Evolutionary conservation across 345 rosid genomes (phyloP), one percentile per base, ranked within the genome.

Genomic region (Arabidopsis arenosa): DNA sequence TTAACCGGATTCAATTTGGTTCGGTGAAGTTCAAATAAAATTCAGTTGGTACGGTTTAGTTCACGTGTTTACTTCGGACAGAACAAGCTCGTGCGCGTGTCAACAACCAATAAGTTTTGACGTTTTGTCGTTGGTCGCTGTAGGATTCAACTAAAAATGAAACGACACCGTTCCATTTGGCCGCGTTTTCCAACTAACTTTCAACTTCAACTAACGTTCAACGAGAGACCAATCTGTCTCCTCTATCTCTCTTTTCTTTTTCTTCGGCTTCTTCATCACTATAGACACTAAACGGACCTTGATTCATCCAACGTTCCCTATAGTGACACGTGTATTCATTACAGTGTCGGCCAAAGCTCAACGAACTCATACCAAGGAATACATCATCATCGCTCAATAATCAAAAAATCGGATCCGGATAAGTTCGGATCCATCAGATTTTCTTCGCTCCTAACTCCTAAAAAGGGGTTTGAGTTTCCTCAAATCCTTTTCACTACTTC

Each of bases 191-290:
- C 81, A 72, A 60, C 81, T 26, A 78, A 59, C 77, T 14, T 72
- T 72, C 5, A 0, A 59, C 60, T 67, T 59, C 81, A 73, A 60
- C 81, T 72, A 78, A 78, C 81, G 58, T 72, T 78, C 78, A 78
- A 78, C 73, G 39, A 68, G 18, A 28, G 39, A 62, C 64, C 11
- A 23, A 54, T 43, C 39, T 0, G 23, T 35, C 57, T 53, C 45
- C 32, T 67, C 21, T 28, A 55, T 56, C 13, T 66, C 39, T 67
- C 62, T 67, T 47, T 15, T 76, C 75, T 11, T 63, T 70, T 76
- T 63, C 75, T 44, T 77, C 4, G 10, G 21, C 76, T 57, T 64
- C 72, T 77, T 71, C 76, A 17, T 18, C 66, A 56, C 53, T 63
- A 70, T 57, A 63, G 28, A 63, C 18, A 63, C 75, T 69, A 55